Conservation (phyloP, 177 flowering plant species). For the Telopea speciosissima region DNA sequence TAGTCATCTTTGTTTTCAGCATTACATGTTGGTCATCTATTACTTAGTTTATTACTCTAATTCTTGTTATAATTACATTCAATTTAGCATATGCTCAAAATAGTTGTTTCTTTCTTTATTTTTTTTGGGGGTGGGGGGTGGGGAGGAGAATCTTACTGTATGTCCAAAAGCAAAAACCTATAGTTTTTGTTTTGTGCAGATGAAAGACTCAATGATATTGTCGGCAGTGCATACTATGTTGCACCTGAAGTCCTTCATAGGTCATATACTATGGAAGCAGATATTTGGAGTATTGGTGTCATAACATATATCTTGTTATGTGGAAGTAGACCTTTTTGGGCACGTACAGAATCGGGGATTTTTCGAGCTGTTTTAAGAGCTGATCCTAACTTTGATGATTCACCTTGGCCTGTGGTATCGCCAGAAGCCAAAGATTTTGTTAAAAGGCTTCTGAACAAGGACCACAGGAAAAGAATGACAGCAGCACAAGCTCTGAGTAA, state of each 20-base stretch:
- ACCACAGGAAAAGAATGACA: conserved; percentile 93
- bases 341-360: conserved; percentile 93
- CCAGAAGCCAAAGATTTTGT: conserved; percentile 93
- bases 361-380: conserved; percentile 93
- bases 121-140: no score
- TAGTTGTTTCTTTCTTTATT: background rate
- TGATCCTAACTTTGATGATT: conserved; percentile 86
- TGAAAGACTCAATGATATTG: conserved; percentile 87
- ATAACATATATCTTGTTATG: conserved; percentile 83
- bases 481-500: conserved; percentile 91
- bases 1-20: no score
- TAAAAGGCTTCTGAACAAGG: conserved; percentile 81
- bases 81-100: background rate
- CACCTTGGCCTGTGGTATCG: conserved; percentile 85
- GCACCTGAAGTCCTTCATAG: conserved; percentile 97
- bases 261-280: conserved; percentile 84
- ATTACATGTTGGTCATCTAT: no score
- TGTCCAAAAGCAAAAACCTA: no score
- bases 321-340: conserved; percentile 97
- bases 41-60: no score
- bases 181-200: conserved; percentile 41
- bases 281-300: conserved; percentile 97
- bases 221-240: conserved; percentile 98
- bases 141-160: no score
- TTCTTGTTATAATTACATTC: background rate